A percentile compares a stretch with the other conserved stretches of the same genome.
phyloP scores from a whole-genome alignment of 1,284 basidiomycete genomes.

The Pseudozyma tsukubaensis region DNA sequence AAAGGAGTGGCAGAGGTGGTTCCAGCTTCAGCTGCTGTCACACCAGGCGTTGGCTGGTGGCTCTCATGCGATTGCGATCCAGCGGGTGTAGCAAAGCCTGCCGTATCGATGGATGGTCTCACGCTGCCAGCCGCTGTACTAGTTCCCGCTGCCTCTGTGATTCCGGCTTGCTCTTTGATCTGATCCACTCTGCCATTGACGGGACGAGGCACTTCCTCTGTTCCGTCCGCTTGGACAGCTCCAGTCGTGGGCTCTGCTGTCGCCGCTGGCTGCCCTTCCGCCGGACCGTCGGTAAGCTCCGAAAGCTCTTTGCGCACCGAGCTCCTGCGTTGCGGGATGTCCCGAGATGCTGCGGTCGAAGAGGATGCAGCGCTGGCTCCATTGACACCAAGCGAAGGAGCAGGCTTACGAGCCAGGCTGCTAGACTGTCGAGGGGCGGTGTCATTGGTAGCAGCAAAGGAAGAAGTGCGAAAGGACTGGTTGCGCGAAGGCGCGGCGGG shows the following conservation, averaged over 20 bases:
- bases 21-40: slow-evolving; percentile 5
- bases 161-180: slow-evolving; percentile 33
- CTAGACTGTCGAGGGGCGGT: slow-evolving; percentile 11
- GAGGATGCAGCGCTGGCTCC: background rate
- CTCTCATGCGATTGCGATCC: slow-evolving; percentile 20
- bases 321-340: slow-evolving; percentile 44
- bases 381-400: slow-evolving; percentile 11
- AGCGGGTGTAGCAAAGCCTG: slow-evolving; percentile 22
- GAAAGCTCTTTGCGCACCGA: slow-evolving; percentile 36
- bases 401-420: slow-evolving; percentile 35
- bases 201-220: slow-evolving; percentile 1
- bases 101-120: slow-evolving; percentile 29
- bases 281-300: background rate
- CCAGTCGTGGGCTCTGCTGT: background rate
- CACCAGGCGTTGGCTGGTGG: background rate
- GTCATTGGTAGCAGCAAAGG: slow-evolving; percentile 29
- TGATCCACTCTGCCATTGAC: slow-evolving; percentile 32
- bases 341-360: slow-evolving; percentile 15
- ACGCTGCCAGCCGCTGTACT: slow-evolving; percentile 17
- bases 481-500: slow-evolving; percentile 40
- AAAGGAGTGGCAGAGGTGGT: background rate
- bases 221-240: background rate
- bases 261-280: background rate
- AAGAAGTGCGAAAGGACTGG: slow-evolving; percentile 47
- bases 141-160: background rate